Conservation (phyloP, 2,329 filamentous ascomycete genomes). For the Alternaria sp. region DNA sequence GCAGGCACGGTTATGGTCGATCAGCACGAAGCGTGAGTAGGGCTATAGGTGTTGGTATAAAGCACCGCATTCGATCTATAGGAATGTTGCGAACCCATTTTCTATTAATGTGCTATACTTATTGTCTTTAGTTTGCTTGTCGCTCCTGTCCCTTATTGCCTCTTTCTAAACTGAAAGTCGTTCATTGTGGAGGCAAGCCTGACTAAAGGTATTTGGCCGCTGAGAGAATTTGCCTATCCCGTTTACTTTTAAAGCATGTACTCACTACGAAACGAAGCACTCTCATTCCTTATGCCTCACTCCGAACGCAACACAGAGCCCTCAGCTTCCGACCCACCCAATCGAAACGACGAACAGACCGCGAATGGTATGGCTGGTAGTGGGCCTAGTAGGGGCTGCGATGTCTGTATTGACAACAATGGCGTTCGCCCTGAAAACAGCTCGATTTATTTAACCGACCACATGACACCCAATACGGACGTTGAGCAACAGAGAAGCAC, state of each 20-base stretch:
- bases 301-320: background rate
- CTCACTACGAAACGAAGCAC: background rate
- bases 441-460: constrained; percentile 3
- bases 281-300: background rate
- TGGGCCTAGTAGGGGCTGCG: background rate
- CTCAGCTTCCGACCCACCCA: background rate
- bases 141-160: too few species aligned
- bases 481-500: constrained; percentile 1
- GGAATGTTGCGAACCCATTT: too few species aligned
- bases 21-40: background rate
- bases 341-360: background rate
- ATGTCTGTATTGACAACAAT: constrained; percentile 6
- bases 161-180: background rate
- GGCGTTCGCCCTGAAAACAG: background rate
- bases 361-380: background rate
- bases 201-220: background rate
- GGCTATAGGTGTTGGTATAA: constrained; percentile 5
- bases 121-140: too few species aligned
- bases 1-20: too few species aligned
- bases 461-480: constrained; percentile 7
- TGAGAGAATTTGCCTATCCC: background rate
- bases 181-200: background rate
- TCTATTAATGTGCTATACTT: too few species aligned
- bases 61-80: background rate
- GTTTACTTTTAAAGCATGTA: too few species aligned